These are phyloP conservation scores for Pleurostoma richardsiae DNA, from an alignment of 2,329 filamentous ascomycete species.

Conservation along the genomic window DNA sequence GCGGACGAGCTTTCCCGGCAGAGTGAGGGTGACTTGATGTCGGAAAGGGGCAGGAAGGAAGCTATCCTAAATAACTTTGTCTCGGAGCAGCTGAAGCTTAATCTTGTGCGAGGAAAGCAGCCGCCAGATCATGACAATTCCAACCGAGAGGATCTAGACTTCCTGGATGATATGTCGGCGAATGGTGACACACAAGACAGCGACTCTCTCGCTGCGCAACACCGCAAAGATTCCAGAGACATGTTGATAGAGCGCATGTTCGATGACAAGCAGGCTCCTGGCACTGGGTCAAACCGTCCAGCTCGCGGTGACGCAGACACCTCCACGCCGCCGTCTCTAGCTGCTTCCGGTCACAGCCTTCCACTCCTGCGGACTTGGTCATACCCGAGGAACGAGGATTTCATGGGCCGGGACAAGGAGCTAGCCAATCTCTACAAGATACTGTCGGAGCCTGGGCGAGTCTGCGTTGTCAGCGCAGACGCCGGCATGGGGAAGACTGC, in stretches of 20 bases:
- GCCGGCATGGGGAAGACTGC: constrained; percentile 16
- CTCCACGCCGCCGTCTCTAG: background rate
- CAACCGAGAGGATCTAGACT: background rate
- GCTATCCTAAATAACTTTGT: background rate
- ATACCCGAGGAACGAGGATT: constrained; percentile 8
- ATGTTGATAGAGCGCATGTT: background rate
- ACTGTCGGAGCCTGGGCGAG: constrained; percentile 7
- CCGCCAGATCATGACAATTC: background rate
- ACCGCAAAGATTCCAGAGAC: background rate
- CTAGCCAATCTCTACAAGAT: constrained; percentile 11
- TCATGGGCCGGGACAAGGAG: constrained; percentile 10
- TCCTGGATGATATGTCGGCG: background rate
- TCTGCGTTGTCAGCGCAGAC: constrained; percentile 10
- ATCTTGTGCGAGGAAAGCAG: background rate
- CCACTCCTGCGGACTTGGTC: constrained; percentile 2
- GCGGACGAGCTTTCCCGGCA: background rate
- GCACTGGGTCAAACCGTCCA: too few species aligned
- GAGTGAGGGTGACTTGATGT: background rate
- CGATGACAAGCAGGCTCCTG: background rate
- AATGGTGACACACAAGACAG: background rate
- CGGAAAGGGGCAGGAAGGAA: background rate
- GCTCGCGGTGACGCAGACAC: background rate
- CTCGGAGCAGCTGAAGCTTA: background rate
- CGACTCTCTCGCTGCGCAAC: background rate
- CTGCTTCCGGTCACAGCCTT: background rate